Percentiles rank a stretch among this genome's conserved stretches.
Conservation (phyloP, 2,329 filamentous ascomycete species). For the Colletotrichum liaoningense region DNA sequence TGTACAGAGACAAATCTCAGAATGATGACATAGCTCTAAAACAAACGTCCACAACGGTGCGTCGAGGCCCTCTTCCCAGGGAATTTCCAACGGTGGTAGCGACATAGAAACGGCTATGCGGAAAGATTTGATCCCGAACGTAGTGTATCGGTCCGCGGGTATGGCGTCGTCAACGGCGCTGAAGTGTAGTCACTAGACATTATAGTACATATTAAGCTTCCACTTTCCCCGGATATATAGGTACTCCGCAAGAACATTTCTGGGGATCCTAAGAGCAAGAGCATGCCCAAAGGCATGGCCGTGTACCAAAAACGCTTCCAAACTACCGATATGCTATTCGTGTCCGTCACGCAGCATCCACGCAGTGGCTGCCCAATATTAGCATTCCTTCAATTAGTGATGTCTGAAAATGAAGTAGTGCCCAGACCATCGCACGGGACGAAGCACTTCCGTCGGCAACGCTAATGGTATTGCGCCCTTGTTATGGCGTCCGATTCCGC, state of each 20-base stretch:
- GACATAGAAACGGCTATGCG: background rate
- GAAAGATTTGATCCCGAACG: background rate
- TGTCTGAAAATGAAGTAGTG: background rate
- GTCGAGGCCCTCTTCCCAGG: background rate
- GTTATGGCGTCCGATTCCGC: background rate
- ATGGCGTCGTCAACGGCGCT: background rate
- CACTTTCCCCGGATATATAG: background rate
- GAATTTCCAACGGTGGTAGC: background rate
- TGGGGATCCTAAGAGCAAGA: background rate
- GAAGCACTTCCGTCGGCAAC: background rate
- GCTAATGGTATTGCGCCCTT: too few relatives aligned
- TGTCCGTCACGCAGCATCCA: background rate
- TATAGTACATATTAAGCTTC: background rate
- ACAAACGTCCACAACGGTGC: background rate
- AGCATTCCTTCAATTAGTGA: too few relatives aligned
- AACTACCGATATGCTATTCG: background rate
- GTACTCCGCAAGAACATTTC: background rate
- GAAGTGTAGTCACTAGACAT: background rate
- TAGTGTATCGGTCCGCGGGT: background rate
- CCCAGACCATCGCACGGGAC: background rate
- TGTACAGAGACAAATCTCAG: background rate
- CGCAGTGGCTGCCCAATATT: background rate
- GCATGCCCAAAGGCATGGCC: background rate
- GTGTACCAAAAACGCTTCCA: background rate
- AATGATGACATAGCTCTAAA: background rate